Evolutionary conservation across 2,329 filamentous ascomycete genomes (phyloP).

Genomic region (Microsporum ferrugineum): DNA sequence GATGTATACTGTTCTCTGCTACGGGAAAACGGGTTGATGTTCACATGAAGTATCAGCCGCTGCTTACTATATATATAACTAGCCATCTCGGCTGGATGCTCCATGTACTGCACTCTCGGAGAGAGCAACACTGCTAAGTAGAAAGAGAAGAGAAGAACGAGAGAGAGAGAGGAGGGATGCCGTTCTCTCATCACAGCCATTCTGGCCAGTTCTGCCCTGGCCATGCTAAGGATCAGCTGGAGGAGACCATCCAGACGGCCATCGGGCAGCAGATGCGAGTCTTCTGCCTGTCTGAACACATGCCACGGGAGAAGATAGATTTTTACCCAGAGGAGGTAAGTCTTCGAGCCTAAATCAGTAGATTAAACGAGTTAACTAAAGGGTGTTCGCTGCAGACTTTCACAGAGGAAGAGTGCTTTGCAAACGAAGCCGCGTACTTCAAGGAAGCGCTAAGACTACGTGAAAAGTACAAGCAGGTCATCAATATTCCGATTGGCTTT

Average conservation of each 20-base stretch:
- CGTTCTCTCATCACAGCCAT: conserved; percentile 95
- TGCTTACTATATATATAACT: not conserved
- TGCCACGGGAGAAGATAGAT: conserved; percentile 69
- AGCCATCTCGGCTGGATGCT: not conserved
- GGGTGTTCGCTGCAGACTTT: not conserved
- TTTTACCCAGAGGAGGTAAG: conserved; percentile 82
- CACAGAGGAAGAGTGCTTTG: conserved; percentile 25
- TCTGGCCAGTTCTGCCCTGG: conserved; percentile 92
- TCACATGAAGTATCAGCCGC: not conserved
- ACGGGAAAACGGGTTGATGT: not conserved
- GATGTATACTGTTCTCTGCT: too few relatives aligned
- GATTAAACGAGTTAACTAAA: too few relatives aligned
- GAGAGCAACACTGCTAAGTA: not conserved
- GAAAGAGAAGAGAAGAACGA: not conserved
- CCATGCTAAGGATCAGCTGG: conserved; percentile 75
- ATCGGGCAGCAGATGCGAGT: conserved; percentile 67
- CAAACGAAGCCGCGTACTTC: conserved; percentile 54
- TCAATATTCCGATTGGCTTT: conserved; percentile 77
- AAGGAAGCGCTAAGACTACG: conserved; percentile 63
- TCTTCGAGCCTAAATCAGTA: conserved; percentile 18
- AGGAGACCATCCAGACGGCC: conserved; percentile 69
- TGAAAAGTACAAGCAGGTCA: conserved; percentile 54
- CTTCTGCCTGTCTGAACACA: conserved; percentile 88
- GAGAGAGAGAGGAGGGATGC: conserved; percentile 48
- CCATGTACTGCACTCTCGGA: not conserved